Percentiles rank a stretch among this genome's conserved stretches.
These are phyloP conservation scores for Cyclostephanos invisitatus DNA, from an alignment of 108 stramenopile genomes.

Conservation along the genomic window DNA sequence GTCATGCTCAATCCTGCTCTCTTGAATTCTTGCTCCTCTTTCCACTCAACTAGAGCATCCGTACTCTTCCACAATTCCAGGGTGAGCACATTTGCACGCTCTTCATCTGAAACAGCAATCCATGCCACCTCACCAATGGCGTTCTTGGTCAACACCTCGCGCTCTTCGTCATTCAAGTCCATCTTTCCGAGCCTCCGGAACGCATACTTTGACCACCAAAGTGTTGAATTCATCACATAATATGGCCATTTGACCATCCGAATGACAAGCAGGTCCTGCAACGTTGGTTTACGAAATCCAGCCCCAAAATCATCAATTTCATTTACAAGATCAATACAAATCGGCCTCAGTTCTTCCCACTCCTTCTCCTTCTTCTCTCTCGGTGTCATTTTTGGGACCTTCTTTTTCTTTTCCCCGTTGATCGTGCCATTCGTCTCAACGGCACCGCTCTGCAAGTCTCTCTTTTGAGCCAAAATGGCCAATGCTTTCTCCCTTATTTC, in stretches of 20 bases:
- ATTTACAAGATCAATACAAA: conserved; percentile 67
- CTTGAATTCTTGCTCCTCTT: conserved; percentile 77
- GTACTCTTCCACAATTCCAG: conserved; percentile 69
- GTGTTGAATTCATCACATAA: conserved; percentile 40
- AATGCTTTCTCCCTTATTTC: conserved; percentile 72
- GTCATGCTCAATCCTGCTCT: conserved; percentile 49
- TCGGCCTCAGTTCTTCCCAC: conserved; percentile 65
- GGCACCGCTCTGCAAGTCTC: conserved; percentile 24
- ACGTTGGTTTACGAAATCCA: conserved; percentile 86
- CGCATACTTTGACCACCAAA: conserved; percentile 72
- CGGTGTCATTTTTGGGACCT: conserved; percentile 46
- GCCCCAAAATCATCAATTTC: conserved; percentile 87
- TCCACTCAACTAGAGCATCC: conserved; percentile 74
- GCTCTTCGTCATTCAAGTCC: conserved; percentile 72
- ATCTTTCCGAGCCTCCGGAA: conserved; percentile 55
- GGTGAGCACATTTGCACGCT: conserved; percentile 62
- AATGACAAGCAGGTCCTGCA: conserved; percentile 74
- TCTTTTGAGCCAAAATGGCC: conserved; percentile 53
- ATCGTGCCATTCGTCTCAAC: conserved; percentile 19
- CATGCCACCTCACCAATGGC: conserved; percentile 80
- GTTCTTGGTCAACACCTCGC: conserved; percentile 71
- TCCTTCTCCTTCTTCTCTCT: conserved; percentile 68
- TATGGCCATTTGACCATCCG: conserved; percentile 65
- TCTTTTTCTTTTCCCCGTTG: conserved; percentile 48
- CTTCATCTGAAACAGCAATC: conserved; percentile 74